phyloP scores from a whole-genome alignment of 257 asterid genomes.

The Euphrasia confusa region DNA sequence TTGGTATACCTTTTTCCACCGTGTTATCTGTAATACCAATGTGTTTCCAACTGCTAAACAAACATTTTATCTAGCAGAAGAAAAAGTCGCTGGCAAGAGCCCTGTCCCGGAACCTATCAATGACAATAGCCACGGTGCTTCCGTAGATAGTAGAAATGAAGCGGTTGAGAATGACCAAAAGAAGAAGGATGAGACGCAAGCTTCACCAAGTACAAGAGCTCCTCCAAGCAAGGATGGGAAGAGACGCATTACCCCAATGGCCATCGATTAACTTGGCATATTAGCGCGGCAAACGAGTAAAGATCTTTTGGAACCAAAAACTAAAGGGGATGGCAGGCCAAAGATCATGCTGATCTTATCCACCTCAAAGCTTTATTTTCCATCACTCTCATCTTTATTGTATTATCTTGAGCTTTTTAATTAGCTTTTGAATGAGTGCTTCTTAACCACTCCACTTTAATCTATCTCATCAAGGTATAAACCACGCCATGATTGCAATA shows the following conservation, averaged over 20 bases:
- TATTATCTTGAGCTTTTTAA: no score
- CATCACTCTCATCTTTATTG: not conserved
- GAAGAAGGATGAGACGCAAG: conserved; percentile 35
- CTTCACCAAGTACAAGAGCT: conserved; percentile 29
- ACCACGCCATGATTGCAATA: no score
- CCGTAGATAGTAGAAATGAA: conserved; percentile 30
- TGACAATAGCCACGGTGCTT: conserved; percentile 14
- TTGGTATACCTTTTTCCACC: conserved; percentile 23
- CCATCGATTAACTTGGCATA: conserved; percentile 40
- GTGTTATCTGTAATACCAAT: conserved; percentile 6
- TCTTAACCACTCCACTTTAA: not conserved
- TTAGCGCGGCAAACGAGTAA: no score
- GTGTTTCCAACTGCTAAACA: conserved; percentile 14
- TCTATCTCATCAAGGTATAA: not conserved
- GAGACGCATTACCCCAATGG: conserved; percentile 83
- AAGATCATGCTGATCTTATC: not conserved
- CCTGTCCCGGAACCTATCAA: conserved; percentile 21
- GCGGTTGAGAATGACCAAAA: conserved; percentile 21
- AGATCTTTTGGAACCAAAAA: no score
- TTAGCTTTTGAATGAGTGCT: not conserved
- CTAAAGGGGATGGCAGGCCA: no score
- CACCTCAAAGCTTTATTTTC: not conserved
- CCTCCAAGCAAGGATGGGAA: conserved; percentile 47
- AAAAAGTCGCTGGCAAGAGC: conserved; percentile 24
- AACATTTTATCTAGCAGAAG: conserved; percentile 32